Evolutionary conservation across 345 rosid species (phyloP).

Genomic region (Theobroma cacao): DNA sequence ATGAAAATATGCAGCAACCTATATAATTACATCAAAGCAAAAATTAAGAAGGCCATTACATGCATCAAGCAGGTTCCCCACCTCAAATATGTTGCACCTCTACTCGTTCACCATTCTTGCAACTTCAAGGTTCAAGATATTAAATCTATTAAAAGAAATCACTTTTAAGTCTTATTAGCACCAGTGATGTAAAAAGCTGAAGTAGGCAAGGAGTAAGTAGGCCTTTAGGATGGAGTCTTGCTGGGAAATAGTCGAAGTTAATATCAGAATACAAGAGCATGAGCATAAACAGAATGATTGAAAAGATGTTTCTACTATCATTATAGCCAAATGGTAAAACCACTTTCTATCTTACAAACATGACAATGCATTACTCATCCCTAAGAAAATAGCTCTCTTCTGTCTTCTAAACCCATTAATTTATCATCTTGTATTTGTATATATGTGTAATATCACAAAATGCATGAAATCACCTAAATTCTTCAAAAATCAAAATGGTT

Average conservation of each 20-base stretch:
- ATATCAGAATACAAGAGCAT: background rate
- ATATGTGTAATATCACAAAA: background rate
- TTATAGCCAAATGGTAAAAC: background rate
- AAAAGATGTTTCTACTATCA: background rate
- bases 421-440: background rate
- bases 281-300: background rate
- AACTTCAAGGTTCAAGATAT: background rate
- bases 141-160: background rate
- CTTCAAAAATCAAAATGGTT: background rate
- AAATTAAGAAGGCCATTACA: background rate
- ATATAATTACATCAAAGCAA: background rate
- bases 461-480: background rate
- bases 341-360: background rate
- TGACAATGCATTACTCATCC: background rate
- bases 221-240: background rate
- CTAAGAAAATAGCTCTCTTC: background rate
- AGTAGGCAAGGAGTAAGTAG: background rate
- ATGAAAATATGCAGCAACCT: background rate
- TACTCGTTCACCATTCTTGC: background rate
- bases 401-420: background rate
- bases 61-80: background rate
- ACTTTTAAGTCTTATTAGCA: background rate
- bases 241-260: background rate
- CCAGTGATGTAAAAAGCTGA: background rate
- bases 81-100: background rate